Evolutionary conservation across 805 yeast species (phyloP).

Genomic region (Kuraishia ogatae): DNA sequence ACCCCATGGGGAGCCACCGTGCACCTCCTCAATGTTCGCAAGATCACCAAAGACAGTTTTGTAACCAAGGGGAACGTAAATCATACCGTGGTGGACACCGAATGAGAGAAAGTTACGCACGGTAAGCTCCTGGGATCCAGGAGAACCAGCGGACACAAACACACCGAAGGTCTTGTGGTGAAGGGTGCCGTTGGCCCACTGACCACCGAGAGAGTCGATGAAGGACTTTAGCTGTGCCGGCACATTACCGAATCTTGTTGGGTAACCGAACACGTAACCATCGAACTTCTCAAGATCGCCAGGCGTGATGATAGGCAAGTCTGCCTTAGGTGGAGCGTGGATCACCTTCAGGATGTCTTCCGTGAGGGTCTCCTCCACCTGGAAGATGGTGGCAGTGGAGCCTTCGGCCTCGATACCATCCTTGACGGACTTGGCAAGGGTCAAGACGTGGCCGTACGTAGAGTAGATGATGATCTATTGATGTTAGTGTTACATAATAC

Average conservation of each 20-base stretch:
- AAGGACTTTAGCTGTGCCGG: slow-evolving; percentile 73
- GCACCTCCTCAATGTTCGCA: slow-evolving; percentile 54
- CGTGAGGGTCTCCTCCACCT: slow-evolving; percentile 71
- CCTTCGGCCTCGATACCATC: slow-evolving; percentile 66
- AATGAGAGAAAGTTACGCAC: slow-evolving; percentile 47
- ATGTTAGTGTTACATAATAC: not conserved
- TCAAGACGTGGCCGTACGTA: slow-evolving; percentile 68
- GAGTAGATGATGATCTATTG: slow-evolving; percentile 64
- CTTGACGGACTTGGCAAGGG: slow-evolving; percentile 60
- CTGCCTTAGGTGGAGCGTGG: slow-evolving; percentile 57
- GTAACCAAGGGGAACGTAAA: slow-evolving; percentile 73
- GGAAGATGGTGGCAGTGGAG: slow-evolving; percentile 62
- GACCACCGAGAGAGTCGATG: slow-evolving; percentile 70
- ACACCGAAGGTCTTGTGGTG: slow-evolving; percentile 68
- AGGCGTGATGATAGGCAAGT: slow-evolving; percentile 47
- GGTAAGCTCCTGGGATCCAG: slow-evolving; percentile 77
- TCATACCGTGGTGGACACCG: slow-evolving; percentile 69
- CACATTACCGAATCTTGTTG: slow-evolving; percentile 69
- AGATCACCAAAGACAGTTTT: slow-evolving; percentile 44
- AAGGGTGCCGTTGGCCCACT: slow-evolving; percentile 67
- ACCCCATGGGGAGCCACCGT: slow-evolving; percentile 85
- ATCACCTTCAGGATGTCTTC: slow-evolving; percentile 50
- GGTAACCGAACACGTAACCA: slow-evolving; percentile 69
- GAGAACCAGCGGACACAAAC: slow-evolving; percentile 62
- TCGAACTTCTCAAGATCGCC: slow-evolving; percentile 56